phyloP scores from a whole-genome alignment of 1,139 yeast genomes.

The Geotrichum citri-aurantii region DNA sequence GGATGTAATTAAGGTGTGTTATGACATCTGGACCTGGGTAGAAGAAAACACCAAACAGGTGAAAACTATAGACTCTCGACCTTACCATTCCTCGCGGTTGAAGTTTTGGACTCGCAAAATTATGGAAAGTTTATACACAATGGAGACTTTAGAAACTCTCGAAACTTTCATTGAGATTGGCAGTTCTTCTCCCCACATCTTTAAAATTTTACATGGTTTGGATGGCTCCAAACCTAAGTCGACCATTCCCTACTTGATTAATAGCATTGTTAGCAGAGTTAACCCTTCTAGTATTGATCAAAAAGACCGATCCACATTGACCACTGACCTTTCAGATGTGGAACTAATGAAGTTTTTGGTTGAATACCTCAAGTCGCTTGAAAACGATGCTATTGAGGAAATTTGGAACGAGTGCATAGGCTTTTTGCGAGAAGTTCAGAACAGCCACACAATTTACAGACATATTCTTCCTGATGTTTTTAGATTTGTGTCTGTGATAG shows the following conservation, averaged over 20 bases:
- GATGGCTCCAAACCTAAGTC: slow-evolving; percentile 81
- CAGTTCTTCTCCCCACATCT: slow-evolving; percentile 29
- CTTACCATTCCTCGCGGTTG: slow-evolving; percentile 51
- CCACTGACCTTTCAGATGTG: slow-evolving; percentile 40
- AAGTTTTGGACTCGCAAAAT: slow-evolving; percentile 67
- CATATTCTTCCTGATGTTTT: slow-evolving; percentile 49
- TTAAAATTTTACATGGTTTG: slow-evolving; percentile 62
- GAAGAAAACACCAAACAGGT: slow-evolving; percentile 42
- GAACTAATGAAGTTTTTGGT: slow-evolving; percentile 50
- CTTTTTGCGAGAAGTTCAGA: slow-evolving; percentile 55
- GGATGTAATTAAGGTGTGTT: slow-evolving; percentile 51
- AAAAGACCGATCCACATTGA: slow-evolving; percentile 41
- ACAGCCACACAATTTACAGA: slow-evolving; percentile 46
- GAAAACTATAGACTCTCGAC: slow-evolving; percentile 37
- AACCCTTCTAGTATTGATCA: slow-evolving; percentile 35
- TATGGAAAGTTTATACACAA: slow-evolving; percentile 58
- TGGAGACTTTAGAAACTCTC: slow-evolving; percentile 70
- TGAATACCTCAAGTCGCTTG: slow-evolving; percentile 57
- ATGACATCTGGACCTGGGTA: slow-evolving; percentile 70
- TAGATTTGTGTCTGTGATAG: slow-evolving; percentile 46
- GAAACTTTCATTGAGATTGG: slow-evolving; percentile 51
- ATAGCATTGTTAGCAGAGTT: slow-evolving; percentile 46
- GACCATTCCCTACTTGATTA: slow-evolving; percentile 63
- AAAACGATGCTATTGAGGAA: slow-evolving; percentile 70
- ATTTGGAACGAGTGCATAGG: slow-evolving; percentile 54